A percentile compares a stretch with the other conserved stretches of the same genome.
These are phyloP conservation scores for Nadsonia commutata DNA, from an alignment of 1,139 yeast genomes.

Conservation along the genomic window DNA sequence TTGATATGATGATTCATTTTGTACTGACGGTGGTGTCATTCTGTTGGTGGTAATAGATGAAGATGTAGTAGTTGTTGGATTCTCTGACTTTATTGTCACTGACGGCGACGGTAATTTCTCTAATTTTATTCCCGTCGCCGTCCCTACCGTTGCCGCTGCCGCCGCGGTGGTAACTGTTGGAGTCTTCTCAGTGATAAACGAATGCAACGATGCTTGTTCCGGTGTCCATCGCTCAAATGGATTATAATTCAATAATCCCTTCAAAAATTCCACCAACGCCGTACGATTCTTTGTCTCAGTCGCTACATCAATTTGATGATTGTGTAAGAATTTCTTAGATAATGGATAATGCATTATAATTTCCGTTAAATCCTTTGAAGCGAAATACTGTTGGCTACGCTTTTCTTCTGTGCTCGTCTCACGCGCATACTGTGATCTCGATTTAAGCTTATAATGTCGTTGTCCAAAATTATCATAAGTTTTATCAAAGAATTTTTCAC, in stretches of 20 bases:
- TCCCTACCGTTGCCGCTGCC: not conserved
- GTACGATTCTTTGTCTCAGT: constrained; percentile 57
- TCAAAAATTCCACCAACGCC: constrained; percentile 61
- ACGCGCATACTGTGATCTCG: constrained; percentile 43
- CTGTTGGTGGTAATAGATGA: not conserved
- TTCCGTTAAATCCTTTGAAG: constrained; percentile 53
- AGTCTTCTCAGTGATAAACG: constrained; percentile 45
- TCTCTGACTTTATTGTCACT: too few relatives aligned
- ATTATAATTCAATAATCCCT: constrained; percentile 65
- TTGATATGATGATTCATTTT: not conserved
- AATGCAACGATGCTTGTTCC: constrained; percentile 86
- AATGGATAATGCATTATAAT: constrained; percentile 63
- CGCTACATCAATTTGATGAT: constrained; percentile 31
- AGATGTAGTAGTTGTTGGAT: too few relatives aligned
- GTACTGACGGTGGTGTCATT: not conserved
- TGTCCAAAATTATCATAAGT: constrained; percentile 13
- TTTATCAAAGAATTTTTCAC: constrained; percentile 51
- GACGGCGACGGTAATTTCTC: not conserved
- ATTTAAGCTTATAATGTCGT: constrained; percentile 32
- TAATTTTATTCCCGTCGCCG: not conserved
- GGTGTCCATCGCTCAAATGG: constrained; percentile 96
- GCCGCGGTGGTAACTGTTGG: not conserved
- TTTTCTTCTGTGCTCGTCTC: constrained; percentile 50
- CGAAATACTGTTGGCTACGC: constrained; percentile 75
- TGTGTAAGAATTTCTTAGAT: constrained; percentile 55